A percentile compares a stretch with the other conserved stretches of the same genome.
Evolutionary conservation across 768 basidiomycete genomes (phyloP).

Genomic region (Suillus spraguei): DNA sequence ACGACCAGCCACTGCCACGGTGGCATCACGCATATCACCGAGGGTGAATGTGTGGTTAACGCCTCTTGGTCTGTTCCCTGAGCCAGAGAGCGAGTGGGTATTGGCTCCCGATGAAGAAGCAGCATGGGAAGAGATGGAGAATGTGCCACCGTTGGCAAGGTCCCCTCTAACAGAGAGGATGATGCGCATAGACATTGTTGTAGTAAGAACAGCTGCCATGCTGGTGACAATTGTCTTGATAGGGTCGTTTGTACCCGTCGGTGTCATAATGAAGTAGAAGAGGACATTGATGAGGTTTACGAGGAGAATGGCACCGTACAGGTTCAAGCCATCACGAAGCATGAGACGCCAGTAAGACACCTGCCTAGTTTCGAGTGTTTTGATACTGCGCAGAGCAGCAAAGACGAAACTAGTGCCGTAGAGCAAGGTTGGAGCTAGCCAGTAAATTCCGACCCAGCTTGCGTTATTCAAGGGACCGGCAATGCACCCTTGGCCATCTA

Average conservation of each 20-base stretch:
- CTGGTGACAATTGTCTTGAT: constrained; percentile 83
- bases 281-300: constrained; percentile 84
- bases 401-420: constrained; percentile 40
- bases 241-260: constrained; percentile 61
- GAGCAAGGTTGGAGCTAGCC: constrained; percentile 75
- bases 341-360: constrained; percentile 81
- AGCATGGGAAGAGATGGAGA: constrained; percentile 53
- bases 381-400: constrained; percentile 26
- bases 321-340: constrained; percentile 87
- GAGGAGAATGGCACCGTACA: constrained; percentile 78
- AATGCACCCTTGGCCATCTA: constrained; percentile 81
- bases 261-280: constrained; percentile 85
- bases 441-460: constrained; percentile 83
- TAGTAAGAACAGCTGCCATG: constrained; percentile 86
- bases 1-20: constrained; percentile 48
- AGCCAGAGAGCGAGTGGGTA: constrained; percentile 39
- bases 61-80: constrained; percentile 29
- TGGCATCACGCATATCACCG: constrained; percentile 57
- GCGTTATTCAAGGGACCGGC: constrained; percentile 71
- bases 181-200: constrained; percentile 88
- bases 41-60: constrained; percentile 39
- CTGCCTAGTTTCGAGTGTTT: constrained; percentile 42
- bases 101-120: constrained; percentile 50
- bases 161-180: constrained; percentile 80
- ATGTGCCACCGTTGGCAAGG: constrained; percentile 71